Percentiles rank a stretch among this genome's conserved stretches.
Conservation (phyloP, 495 filamentous ascomycete species). For the Penicillium crystallinum region DNA sequence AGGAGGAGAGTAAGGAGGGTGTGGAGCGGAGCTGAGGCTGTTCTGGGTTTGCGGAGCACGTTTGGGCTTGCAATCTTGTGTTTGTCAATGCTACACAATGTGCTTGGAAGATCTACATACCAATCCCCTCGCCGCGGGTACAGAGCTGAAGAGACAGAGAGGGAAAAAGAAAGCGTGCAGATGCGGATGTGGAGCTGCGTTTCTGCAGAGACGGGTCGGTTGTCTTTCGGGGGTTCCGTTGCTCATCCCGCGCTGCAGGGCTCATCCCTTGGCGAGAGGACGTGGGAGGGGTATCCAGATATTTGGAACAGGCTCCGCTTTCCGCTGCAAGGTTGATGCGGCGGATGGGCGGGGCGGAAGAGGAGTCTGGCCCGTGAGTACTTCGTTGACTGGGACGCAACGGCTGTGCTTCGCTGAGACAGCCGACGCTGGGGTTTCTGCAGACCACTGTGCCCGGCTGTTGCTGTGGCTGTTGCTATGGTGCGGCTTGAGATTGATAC, state of each 20-base stretch:
- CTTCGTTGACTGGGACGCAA: constrained; percentile 1
- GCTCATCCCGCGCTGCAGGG: constrained; percentile 15
- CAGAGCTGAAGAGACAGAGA: background rate
- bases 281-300: constrained; percentile 3
- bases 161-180: background rate
- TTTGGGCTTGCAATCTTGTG: background rate
- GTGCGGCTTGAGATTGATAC: background rate
- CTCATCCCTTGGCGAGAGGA: background rate
- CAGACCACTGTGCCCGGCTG: background rate
- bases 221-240: constrained; percentile 4
- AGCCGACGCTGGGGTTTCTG: constrained; percentile 7
- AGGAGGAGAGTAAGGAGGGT: constrained; percentile 1
- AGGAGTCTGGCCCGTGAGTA: constrained; percentile 11
- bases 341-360: constrained; percentile 7
- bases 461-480: constrained; percentile 4
- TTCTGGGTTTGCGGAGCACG: background rate
- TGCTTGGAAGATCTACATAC: background rate
- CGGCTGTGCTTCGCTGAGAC: constrained; percentile 10
- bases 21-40: constrained; percentile 7
- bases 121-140: background rate
- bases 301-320: constrained; percentile 5
- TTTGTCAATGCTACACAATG: constrained; percentile 1
- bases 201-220: background rate
- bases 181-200: background rate
- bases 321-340: constrained; percentile 18